A percentile compares a stretch with the other conserved stretches of the same genome.
These are phyloP conservation scores for Erysimum pusillum DNA, from an alignment of 441 rosid species.

Conservation along the genomic window DNA sequence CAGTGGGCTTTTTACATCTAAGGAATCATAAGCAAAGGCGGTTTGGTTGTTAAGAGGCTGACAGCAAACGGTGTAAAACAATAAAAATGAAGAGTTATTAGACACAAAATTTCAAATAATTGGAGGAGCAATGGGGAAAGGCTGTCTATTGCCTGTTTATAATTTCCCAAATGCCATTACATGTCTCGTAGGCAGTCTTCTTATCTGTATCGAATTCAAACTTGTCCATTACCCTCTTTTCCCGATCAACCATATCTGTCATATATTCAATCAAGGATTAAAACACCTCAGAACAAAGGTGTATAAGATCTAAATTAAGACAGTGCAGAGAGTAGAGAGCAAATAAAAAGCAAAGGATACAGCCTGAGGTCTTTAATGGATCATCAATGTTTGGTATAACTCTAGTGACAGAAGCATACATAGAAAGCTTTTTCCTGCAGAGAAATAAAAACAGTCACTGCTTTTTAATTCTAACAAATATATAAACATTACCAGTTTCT, in stretches of 20 bases:
- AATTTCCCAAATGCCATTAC: constrained; percentile 74
- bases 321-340: neutral
- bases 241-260: constrained; percentile 71
- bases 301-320: neutral
- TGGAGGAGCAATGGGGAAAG: neutral
- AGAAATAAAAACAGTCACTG: neutral
- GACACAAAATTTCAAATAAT: neutral
- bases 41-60: neutral
- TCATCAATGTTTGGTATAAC: constrained; percentile 69
- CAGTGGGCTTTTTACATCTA: constrained; percentile 7
- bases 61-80: neutral
- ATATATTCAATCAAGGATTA: constrained; percentile 51
- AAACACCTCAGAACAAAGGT: neutral
- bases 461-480: neutral
- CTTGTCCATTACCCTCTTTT: constrained; percentile 62
- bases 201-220: constrained; percentile 61
- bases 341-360: constrained; percentile 63
- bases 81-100: constrained; percentile 6
- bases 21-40: neutral
- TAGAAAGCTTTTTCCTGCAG: constrained; percentile 83
- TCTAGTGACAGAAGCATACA: constrained; percentile 82
- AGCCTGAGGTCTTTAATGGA: constrained; percentile 62
- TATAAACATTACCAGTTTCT: too few species aligned
- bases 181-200: constrained; percentile 54
- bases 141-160: constrained; percentile 52